Base-by-base conservation (phyloP, 306 rosid species). In the Begonia fuchsioides region DNA sequence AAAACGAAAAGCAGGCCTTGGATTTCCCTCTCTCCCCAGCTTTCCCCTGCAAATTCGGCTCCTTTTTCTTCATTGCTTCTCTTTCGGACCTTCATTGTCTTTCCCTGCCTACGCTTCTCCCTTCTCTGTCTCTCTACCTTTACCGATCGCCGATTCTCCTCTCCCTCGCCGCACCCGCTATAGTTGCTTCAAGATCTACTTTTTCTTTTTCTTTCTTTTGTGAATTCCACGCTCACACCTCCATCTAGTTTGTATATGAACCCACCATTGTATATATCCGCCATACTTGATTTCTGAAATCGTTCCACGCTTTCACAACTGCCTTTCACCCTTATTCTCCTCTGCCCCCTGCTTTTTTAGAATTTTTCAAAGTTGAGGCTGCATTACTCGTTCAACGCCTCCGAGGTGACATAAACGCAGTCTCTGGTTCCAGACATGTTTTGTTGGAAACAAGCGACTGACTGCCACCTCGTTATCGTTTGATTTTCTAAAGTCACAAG, bases 381-480 rank as follows among this genome's bases (percentile, higher is more conserved):
- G 45, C 44, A 39, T 61, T 39, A 54, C 57, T 54, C 50, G 61
- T 72, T 72, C 54, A 57, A 64, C 62, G 51, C 67, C 75, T 68
- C 76, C 11, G 60, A 64, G 60, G 55, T 32, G 54, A 56, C 76
- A 61, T 50, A 58, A 57, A 58, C 76, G 40, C 47, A 51, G 53
- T 57, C 70, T 68, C 58, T 62, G 68, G 70, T 71, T 69, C 61
- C 54, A 65, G 47, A 52, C 43, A 68, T 65, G 93, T 86, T 51
- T 81, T 50, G 54, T 74, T 49, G 38, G 78, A n/a, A n/a, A 72
- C 66, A 65, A 56, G 76, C 51, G 68, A 68, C 32, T 61, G 38
- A n/a, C 67, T 76, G 80, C 80, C 90, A 59, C 72, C 84, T 65
- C 71, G 54, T 47, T 65, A 66, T 78, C 72, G 86, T 81, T 69